Percentiles rank a stretch among this genome's conserved stretches.
Conservation (phyloP, 1,139 yeast species). For the Candida sp. region DNA sequence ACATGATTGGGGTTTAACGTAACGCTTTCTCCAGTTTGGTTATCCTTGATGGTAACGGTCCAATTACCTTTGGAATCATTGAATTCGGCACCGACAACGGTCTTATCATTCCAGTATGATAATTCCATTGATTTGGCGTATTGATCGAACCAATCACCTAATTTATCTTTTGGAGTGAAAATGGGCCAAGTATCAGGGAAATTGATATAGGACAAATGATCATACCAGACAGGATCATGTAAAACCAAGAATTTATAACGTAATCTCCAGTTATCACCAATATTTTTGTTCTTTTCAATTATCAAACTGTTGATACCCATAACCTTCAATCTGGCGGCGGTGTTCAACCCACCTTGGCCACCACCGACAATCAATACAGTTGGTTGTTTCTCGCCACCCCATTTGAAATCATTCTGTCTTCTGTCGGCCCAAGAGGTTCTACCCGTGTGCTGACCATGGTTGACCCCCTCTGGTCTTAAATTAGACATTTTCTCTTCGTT, state of each 20-base stretch:
- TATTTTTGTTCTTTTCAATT: conserved; percentile 28
- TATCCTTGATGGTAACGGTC: conserved; percentile 22
- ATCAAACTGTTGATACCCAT: conserved; percentile 34
- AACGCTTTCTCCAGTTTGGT: conserved; percentile 12
- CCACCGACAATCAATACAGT: conserved; percentile 40
- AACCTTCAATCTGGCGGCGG: conserved; percentile 37
- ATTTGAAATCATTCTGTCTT: conserved; percentile 20
- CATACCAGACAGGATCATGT: conserved; percentile 43
- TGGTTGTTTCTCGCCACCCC: conserved; percentile 27
- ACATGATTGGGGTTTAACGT: conserved; percentile 24
- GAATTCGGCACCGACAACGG: conserved; percentile 26
- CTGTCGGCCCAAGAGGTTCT: conserved; percentile 27
- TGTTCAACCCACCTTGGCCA: conserved; percentile 40
- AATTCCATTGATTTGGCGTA: conserved; percentile 37
- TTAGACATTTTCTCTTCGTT: conserved; percentile 28
- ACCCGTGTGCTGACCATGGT: conserved; percentile 30
- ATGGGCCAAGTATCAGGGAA: conserved; percentile 40
- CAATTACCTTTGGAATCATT: conserved; percentile 23
- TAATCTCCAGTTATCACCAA: conserved; percentile 46
- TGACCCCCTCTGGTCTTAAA: conserved; percentile 31
- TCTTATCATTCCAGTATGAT: conserved; percentile 30
- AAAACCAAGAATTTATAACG: conserved; percentile 41
- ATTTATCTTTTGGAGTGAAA: conserved; percentile 40
- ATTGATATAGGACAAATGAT: conserved; percentile 34
- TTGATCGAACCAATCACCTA: conserved; percentile 38